Evolutionary conservation across 2,329 filamentous ascomycete species (phyloP), one percentile per base, ranked within the genome.

Genomic region (Beauveria rudraprayagi): DNA sequence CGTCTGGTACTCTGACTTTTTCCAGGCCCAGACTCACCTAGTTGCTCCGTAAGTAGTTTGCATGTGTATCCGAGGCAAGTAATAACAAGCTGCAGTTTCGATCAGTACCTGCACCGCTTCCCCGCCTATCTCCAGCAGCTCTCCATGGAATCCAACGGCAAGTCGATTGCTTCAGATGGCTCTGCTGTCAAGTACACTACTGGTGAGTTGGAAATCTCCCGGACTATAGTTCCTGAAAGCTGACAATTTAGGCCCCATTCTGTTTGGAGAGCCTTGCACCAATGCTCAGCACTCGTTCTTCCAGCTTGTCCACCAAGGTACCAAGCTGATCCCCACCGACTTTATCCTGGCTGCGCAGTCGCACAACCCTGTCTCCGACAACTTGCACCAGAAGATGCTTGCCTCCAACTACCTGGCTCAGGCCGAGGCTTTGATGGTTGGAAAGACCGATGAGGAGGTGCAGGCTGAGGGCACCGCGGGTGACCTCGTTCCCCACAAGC

Each of bases 221-320:
- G 1, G 40, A 9, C 7, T 5, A 24, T 4, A 19, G 11, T 19
- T 28, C 7, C 9, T 37, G 11, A 16, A 19, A 65, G 30, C 66
- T 72, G 61, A 72, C 63, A 28, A 10, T 16, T 2, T 41, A 79
- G 78, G 94, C 54, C 86, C 94, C 60, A 93, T 99, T 73, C 81
- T 99, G 65, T 99, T 99, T 73, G 94, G 94, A 72, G 94, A 99
- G 83, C 94, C 94, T 59, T 95, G 92, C 77, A 99, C 94, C 75
- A 99, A 99, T 74, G 94, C 94, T 50, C 94, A 99, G 81, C 94
- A 99, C 85, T 97, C 94, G 64, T 99, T 99, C 87, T 99, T 96
- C 88, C 94, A 99, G 84, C 88, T 99, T 53, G 87, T 99, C 63
- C 94, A 99, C 83, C 94, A 99, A 78, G 94, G 94, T 71, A 99